phyloP scores from a whole-genome alignment of 768 basidiomycete species.

The Lentinula boryana region DNA sequence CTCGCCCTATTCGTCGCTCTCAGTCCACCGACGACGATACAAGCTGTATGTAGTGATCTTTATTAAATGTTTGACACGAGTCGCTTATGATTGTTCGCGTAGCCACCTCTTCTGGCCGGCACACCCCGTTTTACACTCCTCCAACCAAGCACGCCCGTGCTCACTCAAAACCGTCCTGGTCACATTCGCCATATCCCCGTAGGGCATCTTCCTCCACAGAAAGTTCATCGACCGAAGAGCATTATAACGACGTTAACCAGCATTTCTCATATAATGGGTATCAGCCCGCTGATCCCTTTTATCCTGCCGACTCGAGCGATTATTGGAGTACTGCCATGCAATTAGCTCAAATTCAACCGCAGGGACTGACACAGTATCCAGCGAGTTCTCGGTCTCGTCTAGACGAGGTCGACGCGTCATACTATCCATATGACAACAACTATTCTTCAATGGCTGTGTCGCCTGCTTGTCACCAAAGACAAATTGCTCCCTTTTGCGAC shows the following conservation, averaged over 20 bases:
- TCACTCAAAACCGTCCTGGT: background rate
- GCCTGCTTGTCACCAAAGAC: background rate
- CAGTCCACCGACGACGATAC: background rate
- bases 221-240: background rate
- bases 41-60: background rate
- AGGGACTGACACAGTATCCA: background rate
- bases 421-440: background rate
- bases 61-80: background rate
- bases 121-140: background rate
- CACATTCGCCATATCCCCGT: background rate
- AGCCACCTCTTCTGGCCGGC: background rate
- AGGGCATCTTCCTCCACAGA: background rate
- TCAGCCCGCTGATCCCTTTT: background rate
- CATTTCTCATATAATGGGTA: background rate
- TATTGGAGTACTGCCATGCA: background rate
- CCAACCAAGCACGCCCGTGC: background rate
- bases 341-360: background rate
- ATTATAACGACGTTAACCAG: too few species aligned
- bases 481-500: background rate
- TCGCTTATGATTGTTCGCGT: background rate
- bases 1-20: background rate
- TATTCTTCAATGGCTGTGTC: background rate
- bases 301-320: background rate
- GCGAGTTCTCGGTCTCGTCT: background rate
- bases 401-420: background rate